Evolutionary conservation across 2,329 filamentous ascomycete species (phyloP).

Genomic region (Botrytis medusae): DNA sequence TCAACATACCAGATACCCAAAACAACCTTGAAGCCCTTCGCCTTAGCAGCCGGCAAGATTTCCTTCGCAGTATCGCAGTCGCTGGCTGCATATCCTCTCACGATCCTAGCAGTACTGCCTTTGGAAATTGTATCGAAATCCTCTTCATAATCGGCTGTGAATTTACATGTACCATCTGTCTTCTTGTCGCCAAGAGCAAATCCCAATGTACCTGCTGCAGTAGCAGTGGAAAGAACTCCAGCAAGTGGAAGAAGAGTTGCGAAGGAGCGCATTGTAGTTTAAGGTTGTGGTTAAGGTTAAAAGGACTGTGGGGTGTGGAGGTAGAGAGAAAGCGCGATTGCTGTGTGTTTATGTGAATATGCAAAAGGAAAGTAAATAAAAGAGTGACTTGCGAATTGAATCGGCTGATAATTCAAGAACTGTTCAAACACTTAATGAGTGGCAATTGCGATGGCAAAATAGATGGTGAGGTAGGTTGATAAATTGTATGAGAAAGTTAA

Average conservation of each 20-base stretch:
- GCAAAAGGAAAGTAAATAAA: constrained; percentile 1
- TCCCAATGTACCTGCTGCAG: constrained; percentile 56
- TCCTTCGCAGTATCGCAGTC: constrained; percentile 65
- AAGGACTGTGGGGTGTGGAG: constrained; percentile 12
- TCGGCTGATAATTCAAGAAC: neutral
- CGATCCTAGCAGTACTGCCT: constrained; percentile 51
- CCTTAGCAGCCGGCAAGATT: constrained; percentile 64
- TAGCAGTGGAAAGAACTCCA: constrained; percentile 44
- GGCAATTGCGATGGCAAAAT: neutral
- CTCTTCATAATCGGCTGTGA: constrained; percentile 58
- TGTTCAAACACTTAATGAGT: neutral
- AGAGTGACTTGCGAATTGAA: neutral
- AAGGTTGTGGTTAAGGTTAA: constrained; percentile 20
- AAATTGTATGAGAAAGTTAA: neutral
- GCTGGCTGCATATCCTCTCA: constrained; percentile 65
- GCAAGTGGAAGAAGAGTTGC: constrained; percentile 42
- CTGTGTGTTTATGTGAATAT: neutral
- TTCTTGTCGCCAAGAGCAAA: constrained; percentile 68
- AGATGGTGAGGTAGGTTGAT: constrained; percentile 7
- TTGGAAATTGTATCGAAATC: constrained; percentile 61
- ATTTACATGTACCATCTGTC: constrained; percentile 61
- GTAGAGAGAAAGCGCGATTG: neutral
- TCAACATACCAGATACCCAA: constrained; percentile 63
- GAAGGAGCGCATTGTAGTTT: constrained; percentile 19
- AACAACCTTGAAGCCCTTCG: constrained; percentile 65